phyloP scores from a whole-genome alignment of 1,139 yeast genomes.

The Debaryomyces sp. region DNA sequence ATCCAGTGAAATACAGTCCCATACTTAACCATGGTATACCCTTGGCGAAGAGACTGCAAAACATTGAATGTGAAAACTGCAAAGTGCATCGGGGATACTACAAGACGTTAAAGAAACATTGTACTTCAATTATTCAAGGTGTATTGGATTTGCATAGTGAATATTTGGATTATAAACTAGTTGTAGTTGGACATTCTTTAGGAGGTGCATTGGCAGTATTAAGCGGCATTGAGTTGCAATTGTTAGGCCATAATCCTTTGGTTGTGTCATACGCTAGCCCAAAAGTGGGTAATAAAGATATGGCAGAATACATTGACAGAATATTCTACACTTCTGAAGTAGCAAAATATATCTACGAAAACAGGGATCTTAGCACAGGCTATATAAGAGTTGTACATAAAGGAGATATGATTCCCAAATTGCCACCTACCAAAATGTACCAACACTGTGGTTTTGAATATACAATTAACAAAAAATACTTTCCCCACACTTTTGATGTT shows the following conservation, averaged over 20 bases:
- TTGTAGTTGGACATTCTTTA: constrained; percentile 69
- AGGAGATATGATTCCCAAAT: constrained; percentile 57
- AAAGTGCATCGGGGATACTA: constrained; percentile 62
- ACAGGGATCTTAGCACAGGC: constrained; percentile 28
- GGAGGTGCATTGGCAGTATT: constrained; percentile 72
- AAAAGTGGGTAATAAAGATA: constrained; percentile 55
- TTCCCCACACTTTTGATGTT: constrained; percentile 49
- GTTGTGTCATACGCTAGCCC: constrained; percentile 66
- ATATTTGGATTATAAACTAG: constrained; percentile 51
- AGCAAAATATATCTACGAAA: constrained; percentile 11
- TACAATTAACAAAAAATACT: constrained; percentile 39
- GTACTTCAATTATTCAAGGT: constrained; percentile 35
- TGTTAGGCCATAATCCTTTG: constrained; percentile 53
- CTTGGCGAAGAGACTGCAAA: constrained; percentile 12
- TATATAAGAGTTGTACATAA: constrained; percentile 56
- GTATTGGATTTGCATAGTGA: constrained; percentile 30
- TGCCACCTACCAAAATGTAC: constrained; percentile 55
- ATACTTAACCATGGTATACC: constrained; percentile 17
- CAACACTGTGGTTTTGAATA: constrained; percentile 55
- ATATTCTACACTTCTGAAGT: constrained; percentile 43
- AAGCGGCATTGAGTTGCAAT: constrained; percentile 59
- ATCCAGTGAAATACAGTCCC: constrained; percentile 45
- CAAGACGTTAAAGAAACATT: constrained; percentile 43
- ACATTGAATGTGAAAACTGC: constrained; percentile 48
- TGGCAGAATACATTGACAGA: constrained; percentile 54